Base-by-base conservation (phyloP, 2,329 filamentous ascomycete genomes). In the Aureobasidium sp. region DNA sequence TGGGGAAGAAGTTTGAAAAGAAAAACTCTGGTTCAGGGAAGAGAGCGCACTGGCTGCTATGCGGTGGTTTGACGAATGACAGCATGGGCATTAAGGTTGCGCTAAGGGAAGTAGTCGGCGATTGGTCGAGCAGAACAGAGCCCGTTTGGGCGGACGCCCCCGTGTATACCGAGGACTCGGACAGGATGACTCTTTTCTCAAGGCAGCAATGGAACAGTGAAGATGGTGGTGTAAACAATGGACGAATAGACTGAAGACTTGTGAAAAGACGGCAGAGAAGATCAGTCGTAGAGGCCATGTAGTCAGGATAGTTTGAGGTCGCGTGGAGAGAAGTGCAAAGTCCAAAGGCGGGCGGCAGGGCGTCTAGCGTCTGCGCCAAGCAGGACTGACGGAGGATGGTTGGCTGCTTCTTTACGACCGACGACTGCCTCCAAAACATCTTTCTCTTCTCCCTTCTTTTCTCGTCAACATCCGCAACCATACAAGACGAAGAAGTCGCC, bases 401-500 rank as follows among this genome's bases (percentile, higher is more conserved):
- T 46, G 43, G 41, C 37, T 47, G 41, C 43, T 59, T 59, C 41
- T 46, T 47, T 59, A 47, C 55, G 26, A 37, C 39, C 17, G 20
- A 59, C 46, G 36, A 61, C 57, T 32, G 47, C 34, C 34, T 34
- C 34, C 24, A 39, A 48, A 34, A 51, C 47, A 51, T 48, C 44
- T 61, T 51, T 41, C 44, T 52, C 57, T 61, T 57, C 41, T 57
- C 41, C 37, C 57, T 34, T 61, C 57, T 52, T 52, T 51, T 55
- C 37, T 46, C 5, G 34, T 3, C 27, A 20, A 44, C 3, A 24
- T 26, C 10, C 15, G 34, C 36, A 34, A 20, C n/a, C 56, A 41
- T 34, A 57, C 57, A 52, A 65, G 63, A 66, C 64, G 51, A 66
- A 56, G 65, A 67, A 64, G 66, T 64, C 66, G 63, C 57, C 65